These are phyloP conservation scores for Nicotiana obtusifolia DNA, from an alignment of 257 asterid genomes.

Conservation along the genomic window DNA sequence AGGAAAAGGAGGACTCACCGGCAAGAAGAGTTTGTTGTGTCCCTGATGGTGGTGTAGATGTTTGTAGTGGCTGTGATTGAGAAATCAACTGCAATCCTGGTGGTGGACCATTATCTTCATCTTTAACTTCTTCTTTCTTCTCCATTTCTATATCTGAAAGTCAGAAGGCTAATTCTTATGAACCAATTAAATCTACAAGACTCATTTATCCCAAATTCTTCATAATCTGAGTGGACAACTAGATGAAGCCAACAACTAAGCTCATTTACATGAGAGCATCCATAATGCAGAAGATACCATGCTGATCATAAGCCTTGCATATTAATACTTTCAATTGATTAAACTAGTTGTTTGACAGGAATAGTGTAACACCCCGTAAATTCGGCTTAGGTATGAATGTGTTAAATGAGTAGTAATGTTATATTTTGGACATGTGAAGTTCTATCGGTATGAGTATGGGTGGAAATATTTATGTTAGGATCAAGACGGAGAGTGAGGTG, in stretches of 20 bases:
- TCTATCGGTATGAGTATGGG: too few species aligned
- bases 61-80: conserved; percentile 30
- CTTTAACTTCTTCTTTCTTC: conserved; percentile 31
- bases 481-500: too few species aligned
- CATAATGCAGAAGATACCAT: not conserved
- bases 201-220: not conserved
- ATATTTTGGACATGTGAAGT: too few species aligned
- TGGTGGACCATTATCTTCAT: conserved; percentile 60
- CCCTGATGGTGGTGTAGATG: conserved; percentile 29
- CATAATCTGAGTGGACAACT: not conserved
- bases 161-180: conserved; percentile 15
- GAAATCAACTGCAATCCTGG: conserved; percentile 60
- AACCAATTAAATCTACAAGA: conserved; percentile 8
- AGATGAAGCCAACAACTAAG: not conserved
- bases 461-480: too few species aligned
- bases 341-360: not conserved
- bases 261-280: not conserved
- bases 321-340: not conserved
- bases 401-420: too few species aligned
- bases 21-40: conserved; percentile 29
- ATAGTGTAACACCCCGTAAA: too few species aligned
- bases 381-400: too few species aligned
- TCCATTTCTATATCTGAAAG: conserved; percentile 32
- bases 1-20: conserved; percentile 25
- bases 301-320: not conserved